Base-by-base conservation (phyloP, 2,329 filamentous ascomycete species). In the Cladophialophora yegresii region DNA sequence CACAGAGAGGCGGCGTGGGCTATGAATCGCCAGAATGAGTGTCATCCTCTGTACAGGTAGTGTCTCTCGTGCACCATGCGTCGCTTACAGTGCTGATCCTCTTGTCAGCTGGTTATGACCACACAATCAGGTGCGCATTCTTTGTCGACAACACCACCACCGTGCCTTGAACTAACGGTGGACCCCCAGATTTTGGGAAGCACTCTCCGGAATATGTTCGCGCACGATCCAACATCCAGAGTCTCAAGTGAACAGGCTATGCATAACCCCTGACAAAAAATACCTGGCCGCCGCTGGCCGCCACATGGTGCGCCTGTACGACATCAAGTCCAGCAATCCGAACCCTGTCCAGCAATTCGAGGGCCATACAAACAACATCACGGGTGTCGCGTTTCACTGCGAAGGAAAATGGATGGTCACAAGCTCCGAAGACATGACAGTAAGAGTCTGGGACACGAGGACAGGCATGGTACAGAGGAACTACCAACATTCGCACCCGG, bases 401-500 rank as follows among this genome's bases (percentile, higher is more conserved):
- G 95, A 99, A 78, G 93, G 93, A 10, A 99, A 99, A 80, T 99
- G 95, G 95, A 97, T 99, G 91, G 95, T 98, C 20, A 99, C 95
- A 9, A 96, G 90, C 77, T 96, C 91, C 54, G 95, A 99, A 78
- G 95, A 99, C 75, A 91, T 93, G 72, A 96, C 92, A 0, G 93
- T 97, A 74, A 96, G 96, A 82, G 96, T 97, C 69, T 97, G 93
- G 93, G 93, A 97, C 76, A 96, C 92, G 4, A 83, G 93, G 54
- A 90, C 85, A 12, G 93, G 91, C 53, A 88, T 85, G 63, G 87
- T 98, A 61, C 95, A 99, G 79, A 87, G 95, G 61, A 96, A 93
- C 78, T 99, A 99, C 77, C 89, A 86, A 71, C 95, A 99, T 76
- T 90, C 89, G 59, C 89, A 87, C 36, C 88, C 95, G 0, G 95